These are phyloP conservation scores for Aleurites moluccanus DNA, from an alignment of 441 rosid species.

Conservation along the genomic window DNA sequence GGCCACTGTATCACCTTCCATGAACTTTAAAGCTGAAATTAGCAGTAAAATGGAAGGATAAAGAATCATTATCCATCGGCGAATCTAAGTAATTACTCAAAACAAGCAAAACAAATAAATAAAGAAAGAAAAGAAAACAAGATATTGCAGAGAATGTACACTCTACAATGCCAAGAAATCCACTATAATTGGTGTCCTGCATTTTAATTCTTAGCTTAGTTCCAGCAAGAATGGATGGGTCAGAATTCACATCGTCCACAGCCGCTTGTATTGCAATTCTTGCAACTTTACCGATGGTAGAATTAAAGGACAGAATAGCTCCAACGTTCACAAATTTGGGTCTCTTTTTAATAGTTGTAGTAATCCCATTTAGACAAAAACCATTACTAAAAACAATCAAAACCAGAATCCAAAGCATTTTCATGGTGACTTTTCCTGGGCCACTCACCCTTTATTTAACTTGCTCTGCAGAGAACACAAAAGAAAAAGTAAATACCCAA, in stretches of 20 bases:
- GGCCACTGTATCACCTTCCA: slow-evolving; percentile 74
- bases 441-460: neutral
- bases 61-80: neutral
- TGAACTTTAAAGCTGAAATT: slow-evolving; percentile 61
- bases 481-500: neutral
- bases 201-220: slow-evolving; percentile 47
- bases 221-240: slow-evolving; percentile 55
- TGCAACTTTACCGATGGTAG: slow-evolving; percentile 63
- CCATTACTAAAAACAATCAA: slow-evolving; percentile 30
- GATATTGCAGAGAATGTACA: slow-evolving; percentile 34
- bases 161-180: slow-evolving; percentile 68
- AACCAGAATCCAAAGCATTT: slow-evolving; percentile 40
- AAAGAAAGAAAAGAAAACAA: neutral
- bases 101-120: no score
- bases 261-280: slow-evolving; percentile 74
- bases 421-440: slow-evolving; percentile 29
- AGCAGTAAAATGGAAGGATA: slow-evolving; percentile 15
- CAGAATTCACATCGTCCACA: slow-evolving; percentile 66
- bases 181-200: slow-evolving; percentile 64
- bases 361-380: slow-evolving; percentile 27
- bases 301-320: slow-evolving; percentile 47
- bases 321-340: slow-evolving; percentile 69
- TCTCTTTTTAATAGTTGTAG: slow-evolving; percentile 34
- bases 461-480: slow-evolving; percentile 1
- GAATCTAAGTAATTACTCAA: slow-evolving; percentile 8